phyloP scores from a whole-genome alignment of 495 filamentous ascomycete genomes.

The Wilcoxina mikolae region DNA sequence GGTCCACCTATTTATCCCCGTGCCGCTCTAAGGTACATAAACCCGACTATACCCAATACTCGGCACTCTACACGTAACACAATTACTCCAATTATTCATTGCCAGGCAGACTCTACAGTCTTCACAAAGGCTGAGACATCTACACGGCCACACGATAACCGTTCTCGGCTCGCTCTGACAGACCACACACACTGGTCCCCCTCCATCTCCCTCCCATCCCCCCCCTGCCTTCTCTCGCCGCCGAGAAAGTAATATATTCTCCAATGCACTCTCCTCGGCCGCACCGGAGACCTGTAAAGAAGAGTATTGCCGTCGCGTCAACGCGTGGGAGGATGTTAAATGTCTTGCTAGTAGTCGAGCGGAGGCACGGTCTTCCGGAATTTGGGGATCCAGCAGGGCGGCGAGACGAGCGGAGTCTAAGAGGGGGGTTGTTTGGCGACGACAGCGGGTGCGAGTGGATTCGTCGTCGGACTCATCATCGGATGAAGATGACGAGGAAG shows the following conservation, averaged over 20 bases:
- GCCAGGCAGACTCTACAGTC: constrained; percentile 86
- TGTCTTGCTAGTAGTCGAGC: constrained; percentile 72
- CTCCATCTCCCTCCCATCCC: constrained; percentile 55
- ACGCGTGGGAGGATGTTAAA: constrained; percentile 48
- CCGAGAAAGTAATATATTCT: constrained; percentile 48
- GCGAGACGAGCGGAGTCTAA: constrained; percentile 58
- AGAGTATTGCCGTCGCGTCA: constrained; percentile 68
- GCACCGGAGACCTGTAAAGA: constrained; percentile 47
- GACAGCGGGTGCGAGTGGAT: constrained; percentile 33
- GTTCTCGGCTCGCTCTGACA: constrained; percentile 78
- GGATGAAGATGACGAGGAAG: constrained; percentile 6
- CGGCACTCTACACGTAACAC: constrained; percentile 79
- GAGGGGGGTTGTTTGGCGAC: constrained; percentile 32
- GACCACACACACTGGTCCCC: constrained; percentile 80
- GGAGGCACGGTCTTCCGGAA: constrained; percentile 59
- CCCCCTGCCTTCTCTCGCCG: constrained; percentile 26
- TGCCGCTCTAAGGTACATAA: constrained; percentile 54
- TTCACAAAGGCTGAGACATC: constrained; percentile 85
- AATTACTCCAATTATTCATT: constrained; percentile 92
- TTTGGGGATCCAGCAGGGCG: constrained; percentile 67
- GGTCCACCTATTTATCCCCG: neutral
- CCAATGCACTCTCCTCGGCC: constrained; percentile 67
- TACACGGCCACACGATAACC: constrained; percentile 90
- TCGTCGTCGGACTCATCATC: constrained; percentile 33
- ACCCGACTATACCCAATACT: constrained; percentile 76